Evolutionary conservation across 192 early-diverging fungal species (phyloP).

Genomic region (Mortierella hygrophila): DNA sequence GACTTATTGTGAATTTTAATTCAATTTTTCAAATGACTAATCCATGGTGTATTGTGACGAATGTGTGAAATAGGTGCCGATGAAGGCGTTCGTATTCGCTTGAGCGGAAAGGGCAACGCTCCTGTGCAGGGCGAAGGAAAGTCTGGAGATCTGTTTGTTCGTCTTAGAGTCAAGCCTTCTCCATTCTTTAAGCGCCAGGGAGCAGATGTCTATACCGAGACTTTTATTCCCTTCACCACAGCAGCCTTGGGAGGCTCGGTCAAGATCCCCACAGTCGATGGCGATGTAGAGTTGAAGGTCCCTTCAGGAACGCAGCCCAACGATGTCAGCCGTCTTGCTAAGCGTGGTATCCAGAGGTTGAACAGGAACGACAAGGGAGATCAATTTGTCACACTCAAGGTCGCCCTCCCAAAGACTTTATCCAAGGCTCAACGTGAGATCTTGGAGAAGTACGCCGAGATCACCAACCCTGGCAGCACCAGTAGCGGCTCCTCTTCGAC

Average conservation of each 20-base stretch:
- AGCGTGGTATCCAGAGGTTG: constrained; percentile 79
- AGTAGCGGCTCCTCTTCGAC: not conserved
- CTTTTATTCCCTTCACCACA: constrained; percentile 83
- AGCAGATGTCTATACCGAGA: constrained; percentile 80
- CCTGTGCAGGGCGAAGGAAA: constrained; percentile 80
- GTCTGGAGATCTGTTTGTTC: constrained; percentile 89
- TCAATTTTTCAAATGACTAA: not conserved
- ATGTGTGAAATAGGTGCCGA: constrained; percentile 72
- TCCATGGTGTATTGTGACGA: not conserved
- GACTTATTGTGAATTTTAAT: not conserved
- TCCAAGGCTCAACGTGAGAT: constrained; percentile 65
- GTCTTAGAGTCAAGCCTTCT: constrained; percentile 78
- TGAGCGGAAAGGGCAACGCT: constrained; percentile 86
- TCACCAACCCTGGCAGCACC: constrained; percentile 35
- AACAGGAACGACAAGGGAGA: constrained; percentile 79
- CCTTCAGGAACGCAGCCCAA: constrained; percentile 90
- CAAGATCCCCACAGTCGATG: constrained; percentile 93
- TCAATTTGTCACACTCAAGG: constrained; percentile 90
- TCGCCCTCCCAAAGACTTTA: constrained; percentile 78
- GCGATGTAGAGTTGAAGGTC: constrained; percentile 93
- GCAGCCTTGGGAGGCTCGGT: constrained; percentile 92
- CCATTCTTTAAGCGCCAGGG: constrained; percentile 89
- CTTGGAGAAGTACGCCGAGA: constrained; percentile 71
- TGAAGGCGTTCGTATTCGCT: constrained; percentile 81
- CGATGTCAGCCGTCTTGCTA: constrained; percentile 83